Evolutionary conservation across 1,284 basidiomycete genomes (phyloP), one percentile per base, ranked within the genome.

Genomic region (Trichosporon faecale): DNA sequence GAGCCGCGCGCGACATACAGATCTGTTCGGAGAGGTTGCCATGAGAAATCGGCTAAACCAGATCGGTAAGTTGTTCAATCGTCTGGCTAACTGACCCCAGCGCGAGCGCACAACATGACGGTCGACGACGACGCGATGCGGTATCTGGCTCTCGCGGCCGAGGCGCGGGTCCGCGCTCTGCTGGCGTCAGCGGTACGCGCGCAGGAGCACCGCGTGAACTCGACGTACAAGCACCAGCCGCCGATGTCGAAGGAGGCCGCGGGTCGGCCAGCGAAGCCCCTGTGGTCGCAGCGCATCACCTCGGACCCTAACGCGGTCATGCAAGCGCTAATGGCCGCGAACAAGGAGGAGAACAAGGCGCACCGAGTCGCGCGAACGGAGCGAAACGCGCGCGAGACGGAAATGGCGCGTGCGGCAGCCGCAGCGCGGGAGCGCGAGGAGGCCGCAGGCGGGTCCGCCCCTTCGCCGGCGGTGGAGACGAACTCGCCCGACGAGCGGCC

Each of bases 131-230:
- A 82, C 21, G 73, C 78, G 2, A 70, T 80, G 63, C 65, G 75
- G 9, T 81, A 79, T 69, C 75, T 84, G 8, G 75, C 79, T 1
- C 71, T 80, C 12, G 78, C 80, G 2, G 77, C 80, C 40, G 82
- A 84, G 74, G 63, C 73, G 8, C 77, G 80, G 1, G 70, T 82
- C 0, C 75, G 79, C 16, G 49, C 74, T 1, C 70, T 84, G 2
- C 63, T 84, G 8, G 27, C 71, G 6, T 73, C 75, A 0, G 74
- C 80, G 18, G 69, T 80, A 18, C 67, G 75, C 8, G 82, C 80
- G 2, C 80, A 82, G 66, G 69, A 71, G 23, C 82, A 84, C 68
- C 79, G 82, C 1, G 77, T 79, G 2, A 70, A 71, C 31, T 77
- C 82, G n/a, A 75, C 77, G 18, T 76, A 83, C 65, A 70, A 77